phyloP scores from a whole-genome alignment of 352 stramenopile species.

The Globisporangium middletonii region DNA sequence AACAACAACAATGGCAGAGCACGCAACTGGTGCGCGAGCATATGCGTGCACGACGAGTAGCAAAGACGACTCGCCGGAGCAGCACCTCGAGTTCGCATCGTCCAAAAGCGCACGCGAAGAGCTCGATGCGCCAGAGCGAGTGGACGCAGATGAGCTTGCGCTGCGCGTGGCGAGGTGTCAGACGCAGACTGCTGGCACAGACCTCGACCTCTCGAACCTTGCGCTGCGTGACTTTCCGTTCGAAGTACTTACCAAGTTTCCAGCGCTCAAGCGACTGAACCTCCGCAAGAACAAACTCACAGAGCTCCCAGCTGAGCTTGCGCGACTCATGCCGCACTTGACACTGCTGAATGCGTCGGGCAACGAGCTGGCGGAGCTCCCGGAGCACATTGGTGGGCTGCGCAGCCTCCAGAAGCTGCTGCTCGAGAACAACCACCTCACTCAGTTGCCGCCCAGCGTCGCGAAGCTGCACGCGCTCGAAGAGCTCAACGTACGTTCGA shows the following conservation, averaged over 20 bases:
- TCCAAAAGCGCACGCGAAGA: no score
- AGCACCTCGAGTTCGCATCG: no score
- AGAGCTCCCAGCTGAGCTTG: constrained; percentile 26
- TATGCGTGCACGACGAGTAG: no score
- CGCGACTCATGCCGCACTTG: constrained; percentile 29
- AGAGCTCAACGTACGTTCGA: constrained; percentile 35
- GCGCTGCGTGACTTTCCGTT: constrained; percentile 27
- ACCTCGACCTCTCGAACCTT: constrained; percentile 46
- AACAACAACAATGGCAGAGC: no score
- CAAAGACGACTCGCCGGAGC: no score
- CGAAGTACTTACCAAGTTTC: constrained; percentile 27
- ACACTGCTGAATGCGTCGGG: constrained; percentile 29
- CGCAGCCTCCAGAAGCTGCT: constrained; percentile 37
- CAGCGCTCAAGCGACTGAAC: constrained; percentile 37
- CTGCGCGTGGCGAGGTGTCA: constrained; percentile 18
- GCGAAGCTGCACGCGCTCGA: constrained; percentile 29
- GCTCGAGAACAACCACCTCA: constrained; percentile 33
- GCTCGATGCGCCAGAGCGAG: no score
- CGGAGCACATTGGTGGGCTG: constrained; percentile 26
- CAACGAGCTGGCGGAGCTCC: constrained; percentile 31
- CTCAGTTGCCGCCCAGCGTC: constrained; percentile 21
- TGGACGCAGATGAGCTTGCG: neutral
- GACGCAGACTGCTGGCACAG: constrained; percentile 23
- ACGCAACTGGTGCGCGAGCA: no score
- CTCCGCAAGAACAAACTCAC: constrained; percentile 36